Conservation (phyloP, 2,329 filamentous ascomycete genomes). For the Colletotrichum graminicola region DNA sequence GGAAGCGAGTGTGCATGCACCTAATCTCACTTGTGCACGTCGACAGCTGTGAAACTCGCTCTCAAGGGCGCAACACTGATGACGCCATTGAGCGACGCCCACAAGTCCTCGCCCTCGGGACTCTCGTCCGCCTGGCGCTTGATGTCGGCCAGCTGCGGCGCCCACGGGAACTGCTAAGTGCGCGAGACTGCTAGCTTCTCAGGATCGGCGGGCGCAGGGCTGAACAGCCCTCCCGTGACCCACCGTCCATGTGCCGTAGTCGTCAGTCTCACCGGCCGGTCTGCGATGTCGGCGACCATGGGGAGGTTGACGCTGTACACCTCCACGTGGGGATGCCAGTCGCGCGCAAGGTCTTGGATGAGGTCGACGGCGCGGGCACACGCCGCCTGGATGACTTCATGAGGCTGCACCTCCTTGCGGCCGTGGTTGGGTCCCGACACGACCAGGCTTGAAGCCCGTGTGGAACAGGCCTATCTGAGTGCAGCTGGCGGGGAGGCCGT, state of each 20-base stretch:
- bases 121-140: conserved; percentile 39
- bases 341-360: conserved; percentile 71
- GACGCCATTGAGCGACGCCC: conserved; percentile 41
- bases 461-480: conserved; percentile 71
- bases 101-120: conserved; percentile 41
- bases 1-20: background rate
- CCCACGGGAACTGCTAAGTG: conserved; percentile 39
- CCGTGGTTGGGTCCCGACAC: conserved; percentile 72
- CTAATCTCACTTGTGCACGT: conserved; percentile 25
- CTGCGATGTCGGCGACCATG: conserved; percentile 70
- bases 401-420: conserved; percentile 73
- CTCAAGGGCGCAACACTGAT: conserved; percentile 40
- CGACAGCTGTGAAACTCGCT: conserved; percentile 40
- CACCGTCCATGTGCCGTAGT: conserved; percentile 78
- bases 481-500: conserved; percentile 71
- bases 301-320: conserved; percentile 79
- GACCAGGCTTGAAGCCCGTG: conserved; percentile 58
- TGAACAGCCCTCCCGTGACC: conserved; percentile 60
- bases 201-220: conserved; percentile 31
- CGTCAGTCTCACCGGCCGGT: conserved; percentile 74
- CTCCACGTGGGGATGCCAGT: conserved; percentile 70
- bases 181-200: conserved; percentile 29
- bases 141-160: conserved; percentile 42
- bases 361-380: conserved; percentile 70
- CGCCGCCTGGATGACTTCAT: conserved; percentile 72